Evolutionary conservation across 2,329 filamentous ascomycete species (phyloP).

Genomic region (Aspergillus ustus): DNA sequence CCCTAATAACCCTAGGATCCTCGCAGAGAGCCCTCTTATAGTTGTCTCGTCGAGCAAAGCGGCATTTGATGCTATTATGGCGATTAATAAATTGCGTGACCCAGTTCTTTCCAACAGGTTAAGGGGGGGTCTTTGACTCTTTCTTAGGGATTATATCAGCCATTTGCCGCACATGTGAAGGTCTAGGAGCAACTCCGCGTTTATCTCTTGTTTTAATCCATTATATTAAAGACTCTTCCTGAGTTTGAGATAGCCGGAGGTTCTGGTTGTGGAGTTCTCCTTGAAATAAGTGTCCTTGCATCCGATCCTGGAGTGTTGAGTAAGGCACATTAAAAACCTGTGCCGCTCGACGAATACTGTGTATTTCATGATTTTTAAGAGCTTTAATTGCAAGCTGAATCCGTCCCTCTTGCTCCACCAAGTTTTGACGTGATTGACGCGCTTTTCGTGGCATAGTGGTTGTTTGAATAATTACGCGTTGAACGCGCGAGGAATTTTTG

Average conservation of each 20-base stretch:
- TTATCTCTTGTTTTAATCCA: conserved; percentile 15
- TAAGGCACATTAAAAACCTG: conserved; percentile 8
- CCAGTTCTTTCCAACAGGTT: conserved; percentile 16
- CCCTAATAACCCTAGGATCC: neutral
- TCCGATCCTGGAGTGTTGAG: conserved; percentile 6
- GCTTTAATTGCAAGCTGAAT: conserved; percentile 6
- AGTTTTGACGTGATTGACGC: no score
- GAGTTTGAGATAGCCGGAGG: conserved; percentile 6
- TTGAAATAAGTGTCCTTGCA: conserved; percentile 2
- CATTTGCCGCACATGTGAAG: conserved; percentile 13
- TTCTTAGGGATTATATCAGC: conserved; percentile 17
- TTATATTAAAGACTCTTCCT: conserved; percentile 11
- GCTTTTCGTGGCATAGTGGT: conserved; percentile 13
- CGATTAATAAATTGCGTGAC: conserved; percentile 15
- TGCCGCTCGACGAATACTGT: conserved; percentile 10
- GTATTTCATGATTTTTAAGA: conserved; percentile 2
- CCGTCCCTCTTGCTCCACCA: conserved; percentile 6
- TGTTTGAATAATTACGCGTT: conserved; percentile 12
- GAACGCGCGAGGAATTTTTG: neutral
- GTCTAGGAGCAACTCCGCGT: conserved; percentile 3
- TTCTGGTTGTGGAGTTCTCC: conserved; percentile 1
- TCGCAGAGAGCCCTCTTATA: no score
- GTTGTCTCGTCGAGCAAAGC: conserved; percentile 13
- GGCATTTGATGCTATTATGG: neutral
- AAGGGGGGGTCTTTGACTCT: neutral